Evolutionary conservation across 31 red algal species (phyloP), one percentile per base, ranked within the genome.

Genomic region (Asparagopsis taxiformis): DNA sequence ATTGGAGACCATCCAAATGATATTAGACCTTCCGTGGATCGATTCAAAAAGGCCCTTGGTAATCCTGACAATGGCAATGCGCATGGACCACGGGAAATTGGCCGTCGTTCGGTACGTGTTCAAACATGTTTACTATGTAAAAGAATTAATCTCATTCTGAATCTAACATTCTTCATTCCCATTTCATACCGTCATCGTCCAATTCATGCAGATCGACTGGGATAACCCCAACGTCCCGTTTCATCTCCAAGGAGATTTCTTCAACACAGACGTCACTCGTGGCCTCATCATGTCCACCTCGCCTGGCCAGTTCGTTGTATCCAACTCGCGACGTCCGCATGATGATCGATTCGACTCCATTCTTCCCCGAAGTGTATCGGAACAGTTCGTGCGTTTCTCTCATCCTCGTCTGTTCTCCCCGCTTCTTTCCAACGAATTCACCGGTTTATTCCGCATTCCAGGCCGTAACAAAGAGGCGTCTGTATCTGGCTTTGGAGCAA

Each of bases 141-240:
- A n/a, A n/a, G n/a, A n/a, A n/a, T n/a, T n/a, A n/a, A n/a, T n/a
- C n/a, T n/a, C n/a, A n/a, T n/a, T n/a, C n/a, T n/a, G n/a, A 72
- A 71, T 4, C 62, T 24, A 0, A 49, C n/a, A n/a, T n/a, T n/a
- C n/a, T n/a, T n/a, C n/a, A n/a, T n/a, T n/a, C n/a, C n/a, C n/a
- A n/a, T n/a, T n/a, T n/a, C n/a, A n/a, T n/a, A n/a, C n/a, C n/a
- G n/a, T n/a, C n/a, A n/a, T n/a, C n/a, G n/a, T n/a, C n/a, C n/a
- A n/a, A n/a, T n/a, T n/a, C n/a, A n/a, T n/a, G n/a, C n/a, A n/a
- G n/a, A n/a, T n/a, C n/a, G n/a, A n/a, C n/a, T n/a, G n/a, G n/a
- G n/a, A n/a, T n/a, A n/a, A n/a, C n/a, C n/a, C n/a, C n/a, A n/a
- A 44, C 22, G 82, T 87, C 9, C 82, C 82, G 1, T 87, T 87